Evolutionary conservation across 2,329 filamentous ascomycete species (phyloP).

Genomic region (Microsporum audouinii): DNA sequence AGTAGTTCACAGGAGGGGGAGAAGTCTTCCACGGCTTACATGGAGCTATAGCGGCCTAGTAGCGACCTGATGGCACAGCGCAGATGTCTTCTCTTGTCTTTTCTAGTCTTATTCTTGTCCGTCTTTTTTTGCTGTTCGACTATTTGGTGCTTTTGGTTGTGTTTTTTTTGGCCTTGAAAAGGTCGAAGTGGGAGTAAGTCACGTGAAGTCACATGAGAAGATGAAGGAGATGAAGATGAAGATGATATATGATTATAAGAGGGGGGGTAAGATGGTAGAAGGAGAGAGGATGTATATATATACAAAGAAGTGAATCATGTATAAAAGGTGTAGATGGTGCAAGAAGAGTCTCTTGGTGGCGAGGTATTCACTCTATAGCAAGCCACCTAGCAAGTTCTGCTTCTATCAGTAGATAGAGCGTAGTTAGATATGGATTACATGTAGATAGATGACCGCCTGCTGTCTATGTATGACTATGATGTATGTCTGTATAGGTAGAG

Average conservation of each 20-base stretch:
- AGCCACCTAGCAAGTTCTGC: not conserved
- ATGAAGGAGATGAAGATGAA: not conserved
- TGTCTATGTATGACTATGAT: too few species aligned
- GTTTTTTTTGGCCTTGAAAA: not conserved
- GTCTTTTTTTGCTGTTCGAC: not conserved
- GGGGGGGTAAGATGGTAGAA: not conserved
- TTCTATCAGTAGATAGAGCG: too few species aligned
- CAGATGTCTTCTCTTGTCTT: not conserved
- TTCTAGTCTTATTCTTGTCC: not conserved
- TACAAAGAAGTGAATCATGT: not conserved
- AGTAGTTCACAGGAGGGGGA: not conserved
- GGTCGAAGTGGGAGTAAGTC: constrained; percentile 5
- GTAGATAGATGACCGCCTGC: too few species aligned
- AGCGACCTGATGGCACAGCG: too few species aligned
- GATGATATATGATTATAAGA: not conserved
- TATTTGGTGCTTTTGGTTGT: not conserved
- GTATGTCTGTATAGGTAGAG: too few species aligned
- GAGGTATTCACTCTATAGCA: not conserved
- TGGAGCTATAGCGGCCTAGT: not conserved
- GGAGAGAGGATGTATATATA: not conserved
- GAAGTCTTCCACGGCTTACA: not conserved
- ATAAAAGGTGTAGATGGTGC: not conserved
- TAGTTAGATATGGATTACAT: too few species aligned
- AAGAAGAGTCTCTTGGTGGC: not conserved
- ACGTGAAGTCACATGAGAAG: constrained; percentile 2